Base-by-base conservation (phyloP, 2,329 filamentous ascomycete genomes). In the Colletotrichum sp. region DNA sequence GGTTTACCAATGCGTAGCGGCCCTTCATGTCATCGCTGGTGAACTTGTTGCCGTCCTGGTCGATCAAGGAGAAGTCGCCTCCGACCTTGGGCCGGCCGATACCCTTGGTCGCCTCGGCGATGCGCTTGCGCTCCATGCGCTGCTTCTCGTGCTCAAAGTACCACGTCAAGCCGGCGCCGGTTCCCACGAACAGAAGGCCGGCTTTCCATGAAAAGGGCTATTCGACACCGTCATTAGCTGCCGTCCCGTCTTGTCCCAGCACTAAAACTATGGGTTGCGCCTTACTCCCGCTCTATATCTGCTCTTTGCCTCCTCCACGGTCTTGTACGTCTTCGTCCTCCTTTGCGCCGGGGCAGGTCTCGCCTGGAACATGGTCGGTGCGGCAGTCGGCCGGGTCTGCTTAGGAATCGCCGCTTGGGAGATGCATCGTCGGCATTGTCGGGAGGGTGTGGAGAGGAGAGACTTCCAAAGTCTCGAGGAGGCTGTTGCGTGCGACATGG, bases 141-240 rank as follows among this genome's bases (percentile, higher is more conserved):
- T 92, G 92, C 88, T 98, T 98, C 85, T 99, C 97, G 80, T 93
- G 92, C 81, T 96, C 95, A 86, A 99, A 98, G 84, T 98, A 99
- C 86, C 95, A 91, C 76, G 96, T 93, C 81, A 99, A 89, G 32
- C 92, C 93, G 15, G 87, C 93, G 79, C 95, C 96, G 4, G 96
- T 94, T 62, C 90, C 83, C 78, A 98, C 89, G 87, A 99, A 98
- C 78, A 99, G 89, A 66, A 96, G 80, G 22, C 95, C 96, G 36
- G 96, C 94, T 86, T 95, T 96, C 92, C 95, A 96, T 70, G 96
- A 98, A 88, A 99, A 98, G 34, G 97, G 97, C 93, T 96, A 77
- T 15, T 48, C 13, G 16, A 25, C 25, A 25, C 10, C n/a, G 5
- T 34, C 30, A 71, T 78, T 65, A 78, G 74, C 70, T n/a, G n/a